A percentile compares a stretch with the other conserved stretches of the same genome.
phyloP scores from a whole-genome alignment of 371 early-diverging fungal species.

The Lichtheimia hyalospora region DNA sequence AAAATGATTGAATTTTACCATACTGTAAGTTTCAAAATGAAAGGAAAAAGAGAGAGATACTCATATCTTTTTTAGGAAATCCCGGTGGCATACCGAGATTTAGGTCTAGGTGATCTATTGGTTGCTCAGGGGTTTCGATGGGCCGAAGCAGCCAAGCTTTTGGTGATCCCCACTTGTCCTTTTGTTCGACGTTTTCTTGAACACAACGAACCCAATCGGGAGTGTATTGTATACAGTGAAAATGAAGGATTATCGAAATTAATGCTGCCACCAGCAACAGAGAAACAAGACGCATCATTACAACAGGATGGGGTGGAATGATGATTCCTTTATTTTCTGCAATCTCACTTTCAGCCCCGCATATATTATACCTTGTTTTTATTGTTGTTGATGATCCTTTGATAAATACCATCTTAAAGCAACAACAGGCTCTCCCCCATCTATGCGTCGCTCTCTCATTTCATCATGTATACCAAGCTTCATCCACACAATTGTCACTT shows the following conservation, averaged over 20 bases:
- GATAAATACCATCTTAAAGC: no score
- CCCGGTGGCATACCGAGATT: constrained; percentile 14
- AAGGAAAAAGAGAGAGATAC: background rate
- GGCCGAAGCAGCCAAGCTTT: constrained; percentile 10
- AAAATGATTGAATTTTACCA: constrained; percentile 26
- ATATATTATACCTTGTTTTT: no score
- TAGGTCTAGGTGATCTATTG: constrained; percentile 16
- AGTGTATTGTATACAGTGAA: constrained; percentile 9
- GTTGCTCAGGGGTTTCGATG: constrained; percentile 15
- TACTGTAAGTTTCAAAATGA: constrained; percentile 15
- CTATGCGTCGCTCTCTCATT: no score
- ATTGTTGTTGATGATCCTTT: no score
- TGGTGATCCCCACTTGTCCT: constrained; percentile 17
- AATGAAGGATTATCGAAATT: constrained; percentile 5
- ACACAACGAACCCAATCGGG: background rate
- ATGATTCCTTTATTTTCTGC: no score
- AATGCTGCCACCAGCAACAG: background rate
- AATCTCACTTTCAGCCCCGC: no score
- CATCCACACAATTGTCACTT: no score
- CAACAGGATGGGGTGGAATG: no score
- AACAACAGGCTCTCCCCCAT: no score
- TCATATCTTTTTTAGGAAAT: constrained; percentile 11
- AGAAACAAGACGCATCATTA: no score
- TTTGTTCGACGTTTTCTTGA: constrained; percentile 14
- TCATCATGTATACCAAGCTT: no score